These are phyloP conservation scores for Corchorus olitorius DNA, from an alignment of 345 rosid genomes.

Conservation along the genomic window DNA sequence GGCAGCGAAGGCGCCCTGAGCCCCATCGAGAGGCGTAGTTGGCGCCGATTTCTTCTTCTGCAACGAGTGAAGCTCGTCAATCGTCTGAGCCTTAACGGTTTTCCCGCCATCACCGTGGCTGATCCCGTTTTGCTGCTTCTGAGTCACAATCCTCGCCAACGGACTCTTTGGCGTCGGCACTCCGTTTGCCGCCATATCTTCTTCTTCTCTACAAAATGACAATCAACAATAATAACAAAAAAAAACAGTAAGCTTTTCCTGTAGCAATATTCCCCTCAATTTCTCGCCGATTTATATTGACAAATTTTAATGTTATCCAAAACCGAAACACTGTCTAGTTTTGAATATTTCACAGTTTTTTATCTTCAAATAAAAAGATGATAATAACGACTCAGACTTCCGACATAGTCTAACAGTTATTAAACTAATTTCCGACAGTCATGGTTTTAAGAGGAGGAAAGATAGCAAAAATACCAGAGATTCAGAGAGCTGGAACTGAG, in stretches of 20 bases:
- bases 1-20: constrained; percentile 45
- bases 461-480: constrained; percentile 6
- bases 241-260: neutral
- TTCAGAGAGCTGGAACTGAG: neutral
- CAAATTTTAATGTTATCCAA: neutral
- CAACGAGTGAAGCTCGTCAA: constrained; percentile 93
- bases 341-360: neutral
- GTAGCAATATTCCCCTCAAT: neutral
- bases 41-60: constrained; percentile 92
- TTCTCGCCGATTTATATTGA: neutral
- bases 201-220: neutral
- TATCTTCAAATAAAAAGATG: neutral
- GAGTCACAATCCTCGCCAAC: constrained; percentile 56
- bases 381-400: neutral
- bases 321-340: neutral
- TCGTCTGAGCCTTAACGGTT: constrained; percentile 79
- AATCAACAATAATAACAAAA: neutral
- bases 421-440: neutral
- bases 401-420: neutral
- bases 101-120: constrained; percentile 78
- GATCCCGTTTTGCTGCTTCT: constrained; percentile 37
- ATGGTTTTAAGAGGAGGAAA: neutral
- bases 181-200: constrained; percentile 43
- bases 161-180: constrained; percentile 21
- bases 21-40: constrained; percentile 60